These are phyloP conservation scores for Rhodotorula sp. DNA, from an alignment of 1,284 basidiomycete species.

Conservation along the genomic window DNA sequence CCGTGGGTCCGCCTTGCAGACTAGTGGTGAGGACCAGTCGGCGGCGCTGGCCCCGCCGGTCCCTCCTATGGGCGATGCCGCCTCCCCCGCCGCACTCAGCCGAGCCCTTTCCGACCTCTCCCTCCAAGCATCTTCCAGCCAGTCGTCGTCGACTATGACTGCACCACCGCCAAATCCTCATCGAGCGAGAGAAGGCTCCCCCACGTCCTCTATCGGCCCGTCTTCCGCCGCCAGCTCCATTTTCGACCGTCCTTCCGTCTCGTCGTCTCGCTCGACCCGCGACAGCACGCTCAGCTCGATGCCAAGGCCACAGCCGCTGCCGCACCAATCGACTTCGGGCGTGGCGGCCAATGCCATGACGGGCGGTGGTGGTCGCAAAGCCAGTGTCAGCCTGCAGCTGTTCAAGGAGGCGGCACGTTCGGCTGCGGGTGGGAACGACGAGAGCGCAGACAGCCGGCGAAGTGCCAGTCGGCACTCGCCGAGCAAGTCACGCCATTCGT, in stretches of 20 bases:
- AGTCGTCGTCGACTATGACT: neutral
- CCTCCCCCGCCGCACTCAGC: constrained; percentile 6
- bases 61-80: neutral
- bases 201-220: constrained; percentile 8
- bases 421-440: neutral
- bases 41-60: neutral
- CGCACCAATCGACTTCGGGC: neutral
- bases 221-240: constrained; percentile 19
- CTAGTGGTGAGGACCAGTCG: too few relatives aligned
- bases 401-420: constrained; percentile 42
- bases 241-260: constrained; percentile 20
- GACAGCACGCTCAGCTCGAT: constrained; percentile 3
- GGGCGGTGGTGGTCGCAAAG: constrained; percentile 39
- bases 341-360: neutral
- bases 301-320: neutral
- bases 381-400: constrained; percentile 43
- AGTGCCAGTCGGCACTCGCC: constrained; percentile 12
- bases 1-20: too few relatives aligned
- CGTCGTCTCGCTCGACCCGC: neutral
- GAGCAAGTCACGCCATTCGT: constrained; percentile 21
- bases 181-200: neutral
- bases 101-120: constrained; percentile 14
- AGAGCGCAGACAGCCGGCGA: neutral
- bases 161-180: neutral
- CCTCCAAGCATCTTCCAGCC: neutral